phyloP scores from a whole-genome alignment of 192 early-diverging fungal genomes.

The Blastocladiella britannica region DNA sequence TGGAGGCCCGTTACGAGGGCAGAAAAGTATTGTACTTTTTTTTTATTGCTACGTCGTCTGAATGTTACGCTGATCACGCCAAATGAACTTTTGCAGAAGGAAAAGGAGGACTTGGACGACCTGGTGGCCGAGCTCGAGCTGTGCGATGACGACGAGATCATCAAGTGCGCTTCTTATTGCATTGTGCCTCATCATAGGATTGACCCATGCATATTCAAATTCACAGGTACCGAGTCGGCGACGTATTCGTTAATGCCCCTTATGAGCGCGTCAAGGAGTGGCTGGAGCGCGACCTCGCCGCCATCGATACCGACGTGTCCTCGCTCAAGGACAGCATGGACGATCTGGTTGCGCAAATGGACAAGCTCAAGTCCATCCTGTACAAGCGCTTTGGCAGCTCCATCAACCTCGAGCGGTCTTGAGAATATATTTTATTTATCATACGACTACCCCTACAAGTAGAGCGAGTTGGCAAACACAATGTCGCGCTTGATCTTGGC shows the following conservation, averaged over 20 bases:
- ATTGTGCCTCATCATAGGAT: too few relatives aligned
- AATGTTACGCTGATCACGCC: not conserved
- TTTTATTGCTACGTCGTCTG: constrained; percentile 2
- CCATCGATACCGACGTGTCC: constrained; percentile 37
- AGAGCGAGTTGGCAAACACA: constrained; percentile 87
- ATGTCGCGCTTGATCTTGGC: constrained; percentile 88
- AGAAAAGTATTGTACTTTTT: constrained; percentile 38
- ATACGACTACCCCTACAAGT: too few relatives aligned
- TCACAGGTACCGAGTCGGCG: constrained; percentile 59
- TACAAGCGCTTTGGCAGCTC: constrained; percentile 85
- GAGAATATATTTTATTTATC: too few relatives aligned
- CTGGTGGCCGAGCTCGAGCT: constrained; percentile 79
- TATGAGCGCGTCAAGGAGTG: constrained; percentile 52
- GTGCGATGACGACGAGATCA: constrained; percentile 68
- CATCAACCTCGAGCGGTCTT: constrained; percentile 86
- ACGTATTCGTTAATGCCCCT: constrained; percentile 58
- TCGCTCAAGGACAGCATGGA: constrained; percentile 41
- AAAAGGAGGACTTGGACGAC: constrained; percentile 88
- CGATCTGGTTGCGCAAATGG: constrained; percentile 48
- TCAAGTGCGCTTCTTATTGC: constrained; percentile 35
- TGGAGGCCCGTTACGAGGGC: constrained; percentile 59
- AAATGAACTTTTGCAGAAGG: constrained; percentile 21
- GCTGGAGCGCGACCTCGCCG: constrained; percentile 38
- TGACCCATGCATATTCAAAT: too few relatives aligned
- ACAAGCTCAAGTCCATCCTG: constrained; percentile 57